Percentiles rank a stretch among this genome's conserved stretches.
These are phyloP conservation scores for Epichloe sibirici DNA, from an alignment of 2,329 filamentous ascomycete species.

Conservation along the genomic window DNA sequence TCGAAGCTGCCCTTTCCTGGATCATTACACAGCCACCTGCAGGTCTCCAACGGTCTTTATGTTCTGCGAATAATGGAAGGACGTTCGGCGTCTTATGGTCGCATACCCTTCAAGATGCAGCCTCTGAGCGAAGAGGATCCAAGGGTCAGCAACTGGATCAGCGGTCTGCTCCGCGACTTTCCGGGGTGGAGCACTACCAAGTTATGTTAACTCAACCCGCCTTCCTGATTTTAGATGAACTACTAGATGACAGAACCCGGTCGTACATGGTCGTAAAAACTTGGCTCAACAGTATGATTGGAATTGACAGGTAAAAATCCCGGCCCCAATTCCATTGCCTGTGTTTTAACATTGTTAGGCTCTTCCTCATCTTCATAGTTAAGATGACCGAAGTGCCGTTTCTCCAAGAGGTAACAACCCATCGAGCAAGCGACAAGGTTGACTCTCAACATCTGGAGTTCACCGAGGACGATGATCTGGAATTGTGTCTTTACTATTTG, in stretches of 20 bases:
- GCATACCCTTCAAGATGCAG: slow-evolving; percentile 56
- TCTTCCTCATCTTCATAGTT: slow-evolving; percentile 48
- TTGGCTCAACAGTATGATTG: slow-evolving; percentile 62
- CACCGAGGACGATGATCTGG: slow-evolving; percentile 53
- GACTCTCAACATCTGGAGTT: slow-evolving; percentile 16
- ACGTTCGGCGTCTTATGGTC: slow-evolving; percentile 71
- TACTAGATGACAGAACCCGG: slow-evolving; percentile 61
- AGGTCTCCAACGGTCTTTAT: not conserved
- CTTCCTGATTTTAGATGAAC: slow-evolving; percentile 67
- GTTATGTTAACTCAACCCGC: slow-evolving; percentile 69
- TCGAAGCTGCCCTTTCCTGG: slow-evolving; percentile 66
- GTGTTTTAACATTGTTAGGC: slow-evolving; percentile 23
- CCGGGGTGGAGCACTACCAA: slow-evolving; percentile 51
- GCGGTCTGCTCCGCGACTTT: slow-evolving; percentile 29
- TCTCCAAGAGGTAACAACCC: slow-evolving; percentile 18
- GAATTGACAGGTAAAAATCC: slow-evolving; percentile 45
- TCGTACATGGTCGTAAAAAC: slow-evolving; percentile 63
- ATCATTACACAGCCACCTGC: slow-evolving; percentile 37
- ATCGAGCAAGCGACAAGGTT: slow-evolving; percentile 8
- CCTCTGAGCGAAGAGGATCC: slow-evolving; percentile 37
- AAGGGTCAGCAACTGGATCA: slow-evolving; percentile 28
- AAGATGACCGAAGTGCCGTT: slow-evolving; percentile 47
- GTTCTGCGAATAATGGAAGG: slow-evolving; percentile 46
- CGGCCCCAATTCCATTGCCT: not conserved
- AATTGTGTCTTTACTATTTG: slow-evolving; percentile 68